Evolutionary conservation across 805 yeast genomes (phyloP), one percentile per base, ranked within the genome.

Genomic region (Candida insectorum): DNA sequence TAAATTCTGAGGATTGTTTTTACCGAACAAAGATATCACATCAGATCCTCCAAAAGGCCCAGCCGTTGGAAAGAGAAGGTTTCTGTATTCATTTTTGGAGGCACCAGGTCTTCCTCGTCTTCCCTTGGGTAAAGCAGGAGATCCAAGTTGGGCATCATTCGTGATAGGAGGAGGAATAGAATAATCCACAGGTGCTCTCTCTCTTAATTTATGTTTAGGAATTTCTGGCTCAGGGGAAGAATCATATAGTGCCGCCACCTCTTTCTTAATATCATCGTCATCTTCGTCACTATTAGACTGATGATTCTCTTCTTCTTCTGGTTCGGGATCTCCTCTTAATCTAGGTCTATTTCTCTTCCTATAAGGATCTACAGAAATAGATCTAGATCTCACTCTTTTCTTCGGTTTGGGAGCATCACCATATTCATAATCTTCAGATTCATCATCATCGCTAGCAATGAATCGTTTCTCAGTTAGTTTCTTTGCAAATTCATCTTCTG

Each of bases 1-100:
- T 41, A 56, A 36, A 5, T 67, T 69, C 1, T 75, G 73, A 4
- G 85, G 79, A 16, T 70, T 65, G 37, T 77, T 77, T 29, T 75
- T 72, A 5, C 93, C 89, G 57, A 88, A 87, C 19, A 91, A 63
- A 0, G 96, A 82, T 6, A 80, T 73, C 1, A 87, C 95, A 53
- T 91, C 97, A 40, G 91, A 81, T 15, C 98, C 98, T 18, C 98
- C 98, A 67, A 91, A 91, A 2, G 98, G 98, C 0, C 98, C 98
- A 11, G 88, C 87, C 0, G 96, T 91, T 5, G 96, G 95, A 51
- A 85, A 89, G 24, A 93, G 62, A 25, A 95, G 73, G 49, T 88
- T 73, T 25, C 83, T 54, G 34, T 56, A 62, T 26, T 65, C 72
- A 17, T 71, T 75, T 27, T 74, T 76, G 12, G 65, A 53, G 15